A percentile compares a stretch with the other conserved stretches of the same genome.
phyloP scores from a whole-genome alignment of 176 grass and related monocot genomes.

The Echinochloa phyllopogon region DNA sequence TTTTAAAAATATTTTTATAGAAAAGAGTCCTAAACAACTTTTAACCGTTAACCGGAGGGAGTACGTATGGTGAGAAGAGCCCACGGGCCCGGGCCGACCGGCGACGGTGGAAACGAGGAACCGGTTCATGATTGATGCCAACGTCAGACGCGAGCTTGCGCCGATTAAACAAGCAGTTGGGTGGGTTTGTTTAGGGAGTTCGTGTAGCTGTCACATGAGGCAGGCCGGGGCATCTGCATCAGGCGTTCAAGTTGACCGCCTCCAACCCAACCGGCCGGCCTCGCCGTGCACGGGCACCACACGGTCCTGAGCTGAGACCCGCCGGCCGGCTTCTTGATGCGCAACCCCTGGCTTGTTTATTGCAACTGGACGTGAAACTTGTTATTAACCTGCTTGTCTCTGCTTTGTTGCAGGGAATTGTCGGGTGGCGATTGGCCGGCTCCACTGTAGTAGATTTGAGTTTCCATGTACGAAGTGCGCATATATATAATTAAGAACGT shows the following conservation, averaged over 20 bases:
- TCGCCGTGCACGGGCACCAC: background rate
- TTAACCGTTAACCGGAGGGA: no score
- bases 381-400: background rate
- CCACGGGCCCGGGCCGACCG: background rate
- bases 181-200: background rate
- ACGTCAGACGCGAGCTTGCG: slow-evolving; percentile 22
- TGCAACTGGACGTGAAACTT: slow-evolving; percentile 24
- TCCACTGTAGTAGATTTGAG: background rate
- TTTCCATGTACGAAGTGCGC: background rate
- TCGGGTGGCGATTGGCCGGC: background rate
- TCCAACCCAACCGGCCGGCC: slow-evolving; percentile 2
- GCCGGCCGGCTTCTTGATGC: slow-evolving; percentile 32
- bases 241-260: slow-evolving; percentile 44
- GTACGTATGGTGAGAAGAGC: background rate
- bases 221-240: slow-evolving; percentile 5
- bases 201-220: slow-evolving; percentile 39
- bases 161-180: slow-evolving; percentile 22
- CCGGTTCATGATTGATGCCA: slow-evolving; percentile 45
- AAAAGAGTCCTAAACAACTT: no score
- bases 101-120: slow-evolving; percentile 24
- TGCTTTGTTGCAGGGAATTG: background rate
- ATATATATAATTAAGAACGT: background rate
- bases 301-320: background rate
- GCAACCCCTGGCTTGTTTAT: slow-evolving; percentile 23
- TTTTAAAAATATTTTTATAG: no score